Base-by-base conservation (phyloP, 106 monocot genomes). In the Chionographis japonica region DNA sequence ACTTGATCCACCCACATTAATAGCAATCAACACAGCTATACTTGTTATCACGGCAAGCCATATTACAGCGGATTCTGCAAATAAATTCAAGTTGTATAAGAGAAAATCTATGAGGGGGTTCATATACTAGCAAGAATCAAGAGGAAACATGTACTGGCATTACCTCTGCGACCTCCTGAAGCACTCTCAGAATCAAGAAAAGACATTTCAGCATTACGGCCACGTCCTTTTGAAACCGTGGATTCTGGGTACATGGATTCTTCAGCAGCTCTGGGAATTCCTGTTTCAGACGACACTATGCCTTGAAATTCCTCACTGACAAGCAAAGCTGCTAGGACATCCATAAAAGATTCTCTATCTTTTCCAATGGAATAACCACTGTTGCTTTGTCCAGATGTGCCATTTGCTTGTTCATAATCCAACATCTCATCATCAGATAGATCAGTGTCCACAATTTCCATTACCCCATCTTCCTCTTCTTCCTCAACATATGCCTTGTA, bases 221-320 rank as follows among this genome's bases (percentile, higher is more conserved):
- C 66, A 38, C 27, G 10, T 40, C 67, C 37, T 74, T 64, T 79
- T 56, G 82, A 78, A 50, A 50, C 6, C 0, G 56, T 16, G 1
- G 79, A 51, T 60, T 66, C 76, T 20, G 61, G 27, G 54, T 60
- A 75, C n/a, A 49, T 46, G 19, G 66, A 61, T 10, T 77, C 76
- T 54, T 85, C 80, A 6, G 63, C 43, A 60, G 52, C 58, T 61
- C 75, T 83, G 2, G 68, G 35, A 59, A 46, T 72, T 69, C 79
- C 80, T 12, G 75, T 68, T 74, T 97, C 95, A 62, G 95, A 92
- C 58, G 94, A 68, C 70, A 97, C 86, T 37, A 97, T 97, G 56
- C 95, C 95, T 79, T 83, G 92, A 74, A 97, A 97, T 78, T 97
- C 92, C 72, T 97, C 95, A 70, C 95, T 97, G 4, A 97, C 79